Base-by-base conservation (phyloP, 2,329 filamentous ascomycete genomes). In the Shiraia bambusicola region DNA sequence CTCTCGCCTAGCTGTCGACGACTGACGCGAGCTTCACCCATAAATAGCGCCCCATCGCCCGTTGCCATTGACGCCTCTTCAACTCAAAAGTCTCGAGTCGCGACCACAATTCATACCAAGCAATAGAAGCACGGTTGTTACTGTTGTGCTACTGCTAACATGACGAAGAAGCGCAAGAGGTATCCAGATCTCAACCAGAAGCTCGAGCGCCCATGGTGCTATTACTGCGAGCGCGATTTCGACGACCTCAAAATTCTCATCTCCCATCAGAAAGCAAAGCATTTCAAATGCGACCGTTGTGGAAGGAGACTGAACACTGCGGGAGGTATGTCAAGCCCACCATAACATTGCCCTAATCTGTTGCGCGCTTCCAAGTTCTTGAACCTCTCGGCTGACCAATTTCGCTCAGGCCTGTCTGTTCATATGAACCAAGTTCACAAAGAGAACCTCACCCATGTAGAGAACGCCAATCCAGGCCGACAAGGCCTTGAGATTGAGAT, bases 401-500 rank as follows among this genome's bases (percentile, higher is more conserved):
- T 34, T 37, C 15, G 14, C 55, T 8, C 48, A 95, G 90, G 93
- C 75, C 82, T 98, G 47, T 88, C 87, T 26, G 93, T 98, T 40
- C 93, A 98, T 69, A 87, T 97, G 88, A 94, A 92, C 66, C 93
- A 98, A 69, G 93, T 98, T 34, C 93, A 98, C 76, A 98, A 98
- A 70, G 91, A 96, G 69, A 87, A 84, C 22, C 79, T 97, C 35
- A 83, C 81, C 14, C 82, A 83, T 31, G 90, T 98, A 62, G 92
- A 96, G 59, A 96, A 97, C 77, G 90, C 93, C 35, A 79, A 96
- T 3, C 84, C 87, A 0, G 92, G 92, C 61, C 84, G 93, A 49
- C 82, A 88, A 51, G 86, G 86, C 45, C 82, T 95, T 46, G 89
- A 95, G 46, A 83, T 95, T 46, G 93, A 98, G 71, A 96, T 98